Percentiles rank a stretch among this genome's conserved stretches.
phyloP scores from a whole-genome alignment of 2,329 filamentous ascomycete genomes.

The Sclerotinia sclerotiorum region DNA sequence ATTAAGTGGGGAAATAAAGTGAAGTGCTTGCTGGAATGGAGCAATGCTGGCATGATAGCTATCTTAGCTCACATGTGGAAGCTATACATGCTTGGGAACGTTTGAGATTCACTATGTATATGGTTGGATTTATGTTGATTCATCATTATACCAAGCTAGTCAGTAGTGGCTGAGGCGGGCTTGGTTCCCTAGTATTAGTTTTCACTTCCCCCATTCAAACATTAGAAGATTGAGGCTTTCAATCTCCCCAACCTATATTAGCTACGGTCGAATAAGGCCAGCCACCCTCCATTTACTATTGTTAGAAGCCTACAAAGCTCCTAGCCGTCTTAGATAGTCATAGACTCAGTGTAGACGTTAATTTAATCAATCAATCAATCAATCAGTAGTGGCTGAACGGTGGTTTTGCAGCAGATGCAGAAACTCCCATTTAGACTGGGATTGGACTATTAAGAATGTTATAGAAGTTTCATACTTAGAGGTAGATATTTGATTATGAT shows the following conservation, averaged over 20 bases:
- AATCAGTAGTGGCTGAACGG: not conserved
- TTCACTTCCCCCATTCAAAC: no score
- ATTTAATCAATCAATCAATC: no score
- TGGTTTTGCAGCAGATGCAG: not conserved
- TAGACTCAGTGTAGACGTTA: no score
- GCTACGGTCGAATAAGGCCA: no score
- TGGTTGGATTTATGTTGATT: not conserved
- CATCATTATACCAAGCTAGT: not conserved
- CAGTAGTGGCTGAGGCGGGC: not conserved
- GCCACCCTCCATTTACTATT: no score
- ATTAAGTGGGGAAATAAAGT: not conserved
- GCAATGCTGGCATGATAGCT: not conserved
- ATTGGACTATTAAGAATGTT: not conserved
- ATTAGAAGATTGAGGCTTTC: no score
- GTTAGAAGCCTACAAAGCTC: no score
- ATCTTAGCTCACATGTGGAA: not conserved
- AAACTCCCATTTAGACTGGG: not conserved
- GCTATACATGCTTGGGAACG: no score
- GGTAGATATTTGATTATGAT: not conserved
- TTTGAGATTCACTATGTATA: not conserved
- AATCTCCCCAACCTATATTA: no score
- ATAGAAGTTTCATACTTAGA: not conserved
- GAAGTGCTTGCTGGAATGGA: not conserved
- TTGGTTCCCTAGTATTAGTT: no score
- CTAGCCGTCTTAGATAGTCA: no score